phyloP scores from a whole-genome alignment of 192 early-diverging fungal species.

The Backusella luteola region DNA sequence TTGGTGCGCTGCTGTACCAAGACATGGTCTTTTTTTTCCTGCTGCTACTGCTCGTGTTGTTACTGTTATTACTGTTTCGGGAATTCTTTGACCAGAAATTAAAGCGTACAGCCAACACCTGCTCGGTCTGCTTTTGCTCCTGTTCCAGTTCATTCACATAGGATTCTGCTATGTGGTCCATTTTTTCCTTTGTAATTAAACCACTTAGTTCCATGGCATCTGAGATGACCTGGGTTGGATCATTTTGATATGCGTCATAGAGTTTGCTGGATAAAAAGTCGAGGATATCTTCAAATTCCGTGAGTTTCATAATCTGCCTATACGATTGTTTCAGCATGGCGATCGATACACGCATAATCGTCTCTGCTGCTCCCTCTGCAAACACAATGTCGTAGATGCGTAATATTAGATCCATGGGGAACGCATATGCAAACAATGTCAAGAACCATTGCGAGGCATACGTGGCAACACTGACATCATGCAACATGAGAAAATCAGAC shows the following conservation, averaged over 20 bases:
- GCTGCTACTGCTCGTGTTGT: not conserved
- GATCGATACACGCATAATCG: constrained; percentile 84
- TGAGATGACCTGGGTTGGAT: constrained; percentile 64
- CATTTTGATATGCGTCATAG: constrained; percentile 71
- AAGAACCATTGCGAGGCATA: constrained; percentile 95
- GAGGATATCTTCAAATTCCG: constrained; percentile 80
- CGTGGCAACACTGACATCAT: constrained; percentile 81
- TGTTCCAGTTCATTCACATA: constrained; percentile 51
- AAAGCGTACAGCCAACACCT: constrained; percentile 46
- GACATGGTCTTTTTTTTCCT: constrained; percentile 16
- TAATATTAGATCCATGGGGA: constrained; percentile 85
- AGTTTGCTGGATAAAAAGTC: constrained; percentile 74
- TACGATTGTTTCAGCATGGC: constrained; percentile 84
- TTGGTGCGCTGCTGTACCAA: constrained; percentile 9
- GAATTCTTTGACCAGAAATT: constrained; percentile 33
- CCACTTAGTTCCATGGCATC: constrained; percentile 74
- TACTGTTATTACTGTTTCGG: not conserved
- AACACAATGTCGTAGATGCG: constrained; percentile 92
- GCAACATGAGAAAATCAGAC: constrained; percentile 67
- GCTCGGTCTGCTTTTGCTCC: constrained; percentile 45
- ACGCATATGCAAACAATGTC: constrained; percentile 95
- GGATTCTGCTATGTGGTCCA: constrained; percentile 67
- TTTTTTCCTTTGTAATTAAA: constrained; percentile 63
- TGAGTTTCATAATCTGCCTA: constrained; percentile 51
- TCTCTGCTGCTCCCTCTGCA: constrained; percentile 85